These are phyloP conservation scores for Aspergillus felis DNA, from an alignment of 2,329 filamentous ascomycete genomes.

Conservation along the genomic window DNA sequence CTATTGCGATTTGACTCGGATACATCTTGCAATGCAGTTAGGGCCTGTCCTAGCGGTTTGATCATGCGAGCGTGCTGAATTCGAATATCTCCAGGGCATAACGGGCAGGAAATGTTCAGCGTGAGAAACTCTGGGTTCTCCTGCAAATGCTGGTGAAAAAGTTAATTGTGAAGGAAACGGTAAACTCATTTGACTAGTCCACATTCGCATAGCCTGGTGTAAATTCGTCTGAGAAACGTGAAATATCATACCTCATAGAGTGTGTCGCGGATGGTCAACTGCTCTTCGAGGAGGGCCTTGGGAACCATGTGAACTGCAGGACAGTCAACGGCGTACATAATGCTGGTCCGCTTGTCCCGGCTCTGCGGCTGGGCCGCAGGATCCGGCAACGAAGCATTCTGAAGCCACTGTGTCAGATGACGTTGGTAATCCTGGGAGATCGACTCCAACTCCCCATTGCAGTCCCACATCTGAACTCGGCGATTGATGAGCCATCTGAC, in stretches of 20 bases:
- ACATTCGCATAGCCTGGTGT: not conserved
- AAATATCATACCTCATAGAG: constrained; percentile 26
- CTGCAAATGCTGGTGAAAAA: constrained; percentile 13
- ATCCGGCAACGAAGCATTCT: constrained; percentile 14
- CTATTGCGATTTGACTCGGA: constrained; percentile 14
- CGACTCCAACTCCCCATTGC: constrained; percentile 22
- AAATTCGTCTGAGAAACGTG: not conserved
- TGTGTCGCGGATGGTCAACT: constrained; percentile 26
- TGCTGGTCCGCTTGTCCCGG: constrained; percentile 1
- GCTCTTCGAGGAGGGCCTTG: constrained; percentile 27
- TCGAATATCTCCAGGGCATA: constrained; percentile 26
- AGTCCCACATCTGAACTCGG: constrained; percentile 24
- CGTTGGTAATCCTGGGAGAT: constrained; percentile 22
- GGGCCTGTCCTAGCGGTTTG: constrained; percentile 28
- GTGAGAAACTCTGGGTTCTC: constrained; percentile 15
- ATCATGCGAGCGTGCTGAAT: constrained; percentile 33
- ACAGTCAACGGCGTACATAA: constrained; percentile 32
- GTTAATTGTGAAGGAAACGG: not conserved
- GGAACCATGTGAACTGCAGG: constrained; percentile 32
- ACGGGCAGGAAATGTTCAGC: constrained; percentile 27
- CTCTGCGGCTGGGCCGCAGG: not conserved
- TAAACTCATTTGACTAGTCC: not conserved
- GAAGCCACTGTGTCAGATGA: constrained; percentile 29
- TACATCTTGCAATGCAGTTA: constrained; percentile 16
- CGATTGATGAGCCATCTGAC: constrained; percentile 25